phyloP scores from a whole-genome alignment of 208 protist species.

The Sergeia podlipaevii region DNA sequence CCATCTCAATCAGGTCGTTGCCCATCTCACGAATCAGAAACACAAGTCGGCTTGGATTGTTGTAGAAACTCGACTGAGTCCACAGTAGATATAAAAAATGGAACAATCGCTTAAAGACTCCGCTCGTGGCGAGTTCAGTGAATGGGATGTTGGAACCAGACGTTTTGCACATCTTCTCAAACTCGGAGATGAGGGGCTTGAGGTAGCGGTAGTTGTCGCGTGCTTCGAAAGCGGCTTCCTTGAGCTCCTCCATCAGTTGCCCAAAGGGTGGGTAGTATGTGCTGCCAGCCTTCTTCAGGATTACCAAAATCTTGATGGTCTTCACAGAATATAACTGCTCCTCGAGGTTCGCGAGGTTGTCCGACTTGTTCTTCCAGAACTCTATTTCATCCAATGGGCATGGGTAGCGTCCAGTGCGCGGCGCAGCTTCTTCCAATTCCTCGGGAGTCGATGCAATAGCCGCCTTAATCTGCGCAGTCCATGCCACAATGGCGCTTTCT shows the following conservation, averaged over 20 bases:
- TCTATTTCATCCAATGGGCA: constrained; percentile 93
- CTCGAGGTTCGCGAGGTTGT: constrained; percentile 91
- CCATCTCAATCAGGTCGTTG: constrained; percentile 94
- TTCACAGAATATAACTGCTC: constrained; percentile 93
- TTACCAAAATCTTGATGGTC: constrained; percentile 90
- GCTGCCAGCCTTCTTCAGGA: constrained; percentile 88
- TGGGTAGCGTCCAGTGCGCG: constrained; percentile 66
- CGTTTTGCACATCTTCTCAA: constrained; percentile 73
- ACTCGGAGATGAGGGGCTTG: constrained; percentile 82
- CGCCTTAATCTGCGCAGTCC: constrained; percentile 90
- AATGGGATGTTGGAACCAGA: constrained; percentile 61
- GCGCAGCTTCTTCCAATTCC: constrained; percentile 66
- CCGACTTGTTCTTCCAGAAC: constrained; percentile 95
- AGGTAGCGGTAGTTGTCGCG: constrained; percentile 92
- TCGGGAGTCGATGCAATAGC: constrained; percentile 87
- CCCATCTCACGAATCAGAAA: constrained; percentile 94
- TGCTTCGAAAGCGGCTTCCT: constrained; percentile 81
- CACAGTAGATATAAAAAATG: constrained; percentile 94
- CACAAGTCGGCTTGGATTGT: constrained; percentile 89
- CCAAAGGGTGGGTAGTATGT: constrained; percentile 89
- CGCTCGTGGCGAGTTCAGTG: constrained; percentile 66
- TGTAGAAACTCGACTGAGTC: constrained; percentile 93
- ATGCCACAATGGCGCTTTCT: constrained; percentile 91
- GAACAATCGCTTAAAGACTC: constrained; percentile 88
- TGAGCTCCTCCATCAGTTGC: constrained; percentile 87